These are phyloP conservation scores for Colletotrichum graminicola DNA, from an alignment of 2,329 filamentous ascomycete species.

Conservation along the genomic window DNA sequence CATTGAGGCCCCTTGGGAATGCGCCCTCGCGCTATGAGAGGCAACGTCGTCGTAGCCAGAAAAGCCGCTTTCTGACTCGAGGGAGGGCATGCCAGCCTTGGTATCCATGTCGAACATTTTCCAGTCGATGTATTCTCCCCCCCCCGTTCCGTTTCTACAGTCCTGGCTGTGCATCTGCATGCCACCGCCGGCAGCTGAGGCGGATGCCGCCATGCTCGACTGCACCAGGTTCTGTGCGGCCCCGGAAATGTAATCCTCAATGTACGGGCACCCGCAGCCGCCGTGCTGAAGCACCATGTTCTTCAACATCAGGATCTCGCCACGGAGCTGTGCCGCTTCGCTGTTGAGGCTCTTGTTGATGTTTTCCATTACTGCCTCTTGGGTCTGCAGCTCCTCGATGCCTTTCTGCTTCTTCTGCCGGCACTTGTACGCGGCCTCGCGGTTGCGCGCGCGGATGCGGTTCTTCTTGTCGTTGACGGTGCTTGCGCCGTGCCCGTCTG, in stretches of 20 bases:
- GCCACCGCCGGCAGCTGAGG: not conserved
- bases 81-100: not conserved
- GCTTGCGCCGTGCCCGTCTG: not conserved
- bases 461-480: conserved; percentile 32
- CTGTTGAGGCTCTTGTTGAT: conserved; percentile 34
- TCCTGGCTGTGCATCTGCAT: not conserved
- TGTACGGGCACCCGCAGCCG: conserved; percentile 37
- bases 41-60: conserved; percentile 23
- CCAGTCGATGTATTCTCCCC: conserved; percentile 21
- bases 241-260: conserved; percentile 40
- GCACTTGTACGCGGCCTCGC: conserved; percentile 43
- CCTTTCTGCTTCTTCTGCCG: conserved; percentile 41
- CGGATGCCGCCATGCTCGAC: conserved; percentile 8
- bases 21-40: conserved; percentile 22
- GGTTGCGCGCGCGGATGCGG: conserved; percentile 38
- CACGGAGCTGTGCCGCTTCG: conserved; percentile 29
- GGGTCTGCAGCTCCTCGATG: conserved; percentile 38
- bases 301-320: conserved; percentile 41
- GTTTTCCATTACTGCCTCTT: conserved; percentile 43
- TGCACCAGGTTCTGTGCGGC: conserved; percentile 34
- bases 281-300: conserved; percentile 40
- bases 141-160: not conserved
- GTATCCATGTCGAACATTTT: conserved; percentile 10
- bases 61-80: conserved; percentile 17
- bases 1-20: not conserved